Percentiles rank a stretch among this genome's conserved stretches.
phyloP scores from a whole-genome alignment of 177 flowering plant species.

The Vitis hybrid region DNA sequence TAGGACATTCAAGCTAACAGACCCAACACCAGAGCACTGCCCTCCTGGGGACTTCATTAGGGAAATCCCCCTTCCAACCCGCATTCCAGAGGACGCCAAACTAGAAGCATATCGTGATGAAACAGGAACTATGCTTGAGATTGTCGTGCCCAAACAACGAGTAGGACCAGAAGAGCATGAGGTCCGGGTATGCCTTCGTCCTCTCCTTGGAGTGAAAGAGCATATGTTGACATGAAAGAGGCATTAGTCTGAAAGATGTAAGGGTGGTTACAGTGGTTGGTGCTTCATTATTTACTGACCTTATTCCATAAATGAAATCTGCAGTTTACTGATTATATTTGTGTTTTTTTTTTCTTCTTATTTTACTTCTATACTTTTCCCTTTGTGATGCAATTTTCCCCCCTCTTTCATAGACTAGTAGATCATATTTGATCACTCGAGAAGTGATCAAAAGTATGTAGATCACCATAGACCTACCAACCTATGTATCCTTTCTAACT shows the following conservation, averaged over 20 bases:
- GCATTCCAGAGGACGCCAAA: constrained; percentile 31
- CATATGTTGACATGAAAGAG: constrained; percentile 11
- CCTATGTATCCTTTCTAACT: neutral
- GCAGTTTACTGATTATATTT: constrained; percentile 10
- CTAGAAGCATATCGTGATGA: constrained; percentile 31
- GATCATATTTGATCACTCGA: neutral
- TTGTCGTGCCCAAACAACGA: constrained; percentile 29
- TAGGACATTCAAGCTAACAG: constrained; percentile 33
- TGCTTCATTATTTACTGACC: constrained; percentile 25
- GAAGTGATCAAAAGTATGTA: neutral
- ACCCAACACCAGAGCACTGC: constrained; percentile 34
- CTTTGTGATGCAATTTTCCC: neutral
- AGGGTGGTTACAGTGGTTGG: constrained; percentile 9
- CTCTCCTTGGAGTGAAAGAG: constrained; percentile 25
- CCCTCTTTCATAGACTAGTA: neutral
- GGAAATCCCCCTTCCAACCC: constrained; percentile 28
- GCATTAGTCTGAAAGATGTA: constrained; percentile 9
- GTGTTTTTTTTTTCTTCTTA: constrained; percentile 1
- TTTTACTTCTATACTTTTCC: constrained; percentile 4
- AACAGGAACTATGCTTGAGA: constrained; percentile 27
- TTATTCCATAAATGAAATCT: constrained; percentile 13
- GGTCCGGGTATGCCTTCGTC: constrained; percentile 31
- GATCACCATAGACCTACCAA: neutral
- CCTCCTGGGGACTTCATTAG: constrained; percentile 32
- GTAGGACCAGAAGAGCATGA: constrained; percentile 34